phyloP scores from a whole-genome alignment of 768 basidiomycete genomes.

The Tremella fuciformis region DNA sequence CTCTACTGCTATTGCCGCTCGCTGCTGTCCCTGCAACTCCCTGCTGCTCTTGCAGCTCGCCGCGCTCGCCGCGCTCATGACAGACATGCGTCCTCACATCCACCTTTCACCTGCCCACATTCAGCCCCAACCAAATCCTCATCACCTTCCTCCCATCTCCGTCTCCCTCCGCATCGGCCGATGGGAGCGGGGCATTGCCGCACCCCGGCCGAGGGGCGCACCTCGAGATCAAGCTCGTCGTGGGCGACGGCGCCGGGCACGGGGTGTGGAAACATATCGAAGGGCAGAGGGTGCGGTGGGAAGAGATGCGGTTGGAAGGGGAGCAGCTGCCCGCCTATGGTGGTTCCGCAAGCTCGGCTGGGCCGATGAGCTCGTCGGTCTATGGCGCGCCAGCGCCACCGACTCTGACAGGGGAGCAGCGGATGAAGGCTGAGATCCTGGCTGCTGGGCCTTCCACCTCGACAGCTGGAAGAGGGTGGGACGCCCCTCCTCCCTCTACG shows the following conservation, averaged over 20 bases:
- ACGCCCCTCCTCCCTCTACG: too few species aligned
- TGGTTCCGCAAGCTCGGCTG: too few species aligned
- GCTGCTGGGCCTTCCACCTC: too few species aligned
- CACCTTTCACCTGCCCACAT: conserved; percentile 41
- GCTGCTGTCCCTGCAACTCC: neutral
- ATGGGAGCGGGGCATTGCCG: conserved; percentile 12
- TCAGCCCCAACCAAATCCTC: conserved; percentile 36
- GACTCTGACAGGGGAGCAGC: too few species aligned
- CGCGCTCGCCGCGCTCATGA: conserved; percentile 2
- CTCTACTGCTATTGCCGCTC: conserved; percentile 14
- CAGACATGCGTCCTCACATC: conserved; percentile 23
- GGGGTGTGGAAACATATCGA: conserved; percentile 42
- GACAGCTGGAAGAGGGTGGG: too few species aligned
- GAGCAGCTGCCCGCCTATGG: conserved; percentile 9
- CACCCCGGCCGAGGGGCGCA: conserved; percentile 32
- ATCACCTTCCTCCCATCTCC: conserved; percentile 31
- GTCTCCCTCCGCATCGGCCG: neutral
- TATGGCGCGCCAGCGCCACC: too few species aligned
- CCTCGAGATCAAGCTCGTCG: conserved; percentile 34
- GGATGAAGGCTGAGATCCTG: too few species aligned
- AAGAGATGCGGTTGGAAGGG: conserved; percentile 26
- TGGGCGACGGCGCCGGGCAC: conserved; percentile 41
- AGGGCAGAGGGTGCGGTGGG: conserved; percentile 30
- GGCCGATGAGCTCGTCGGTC: too few species aligned
- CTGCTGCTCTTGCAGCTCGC: neutral